Base-by-base conservation (phyloP, 192 early-diverging fungal genomes). In the Globomyces pollinis-pini region DNA sequence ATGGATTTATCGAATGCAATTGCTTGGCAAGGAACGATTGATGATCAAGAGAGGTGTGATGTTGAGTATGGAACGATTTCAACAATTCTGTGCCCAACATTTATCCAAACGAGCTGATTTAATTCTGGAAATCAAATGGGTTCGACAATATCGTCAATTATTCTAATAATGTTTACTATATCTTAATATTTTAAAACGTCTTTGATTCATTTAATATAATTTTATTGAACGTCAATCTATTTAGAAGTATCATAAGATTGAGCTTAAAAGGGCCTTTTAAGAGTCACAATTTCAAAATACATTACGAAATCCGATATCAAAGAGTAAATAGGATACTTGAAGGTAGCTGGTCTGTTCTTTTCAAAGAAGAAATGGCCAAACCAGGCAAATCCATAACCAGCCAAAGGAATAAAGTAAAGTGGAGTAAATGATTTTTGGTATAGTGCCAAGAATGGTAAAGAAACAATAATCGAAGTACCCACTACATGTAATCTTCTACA, bases 261-360 rank as follows among this genome's bases (percentile, higher is more conserved):
- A n/a, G n/a, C n/a, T 47, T 47, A 47, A 47, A 47, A 47, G 5
- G 44, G 44, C 28, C 44, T 20, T 47, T 57, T 34, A 2, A 57
- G 32, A 8, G 38, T 33, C 9, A 57, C 55, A 24, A 33, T 32
- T 33, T 57, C 55, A 33, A 13, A 57, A 34, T 38, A 57, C 75
- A 86, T 57, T 30, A 62, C 71, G 35, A 69, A 76, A 55, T 86
- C 84, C 16, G 77, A 66, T 34, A 76, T 64, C 1, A 86, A 55
- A 1, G 78, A 81, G 61, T 73, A 88, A 28, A 88, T 24, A 1
- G 86, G 86, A 56, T 84, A 84, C 58, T 64, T 76, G 67, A 88
- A 88, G 0, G 86, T 88, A 1, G 86, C 86, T 44, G 86, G 86
- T 45, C 76, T 79, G 71, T 81, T 84, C 50, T 65, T 67, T 44